Evolutionary conservation across 768 basidiomycete genomes (phyloP), one percentile per base, ranked within the genome.

Genomic region (Pulveroboletus frians): DNA sequence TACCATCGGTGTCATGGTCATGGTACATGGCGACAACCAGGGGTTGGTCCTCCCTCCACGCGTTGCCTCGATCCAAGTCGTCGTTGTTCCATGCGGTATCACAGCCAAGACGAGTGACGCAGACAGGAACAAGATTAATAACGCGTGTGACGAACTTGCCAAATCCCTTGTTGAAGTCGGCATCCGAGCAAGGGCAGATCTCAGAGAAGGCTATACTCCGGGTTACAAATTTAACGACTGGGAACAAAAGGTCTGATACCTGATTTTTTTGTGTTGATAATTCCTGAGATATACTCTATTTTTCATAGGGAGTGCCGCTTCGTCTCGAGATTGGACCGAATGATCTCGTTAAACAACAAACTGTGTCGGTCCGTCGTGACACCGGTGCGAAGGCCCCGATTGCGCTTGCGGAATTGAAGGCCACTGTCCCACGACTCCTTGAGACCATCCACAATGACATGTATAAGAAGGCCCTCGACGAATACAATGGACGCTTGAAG

Each of bases 181-280:
- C 39, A 68, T 98, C 54, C 76, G 88, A 54, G 89, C 90, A 30
- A 91, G 85, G 69, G 91, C 91, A 2, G 96, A 99, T 73, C 73
- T 93, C 53, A 75, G 95, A 51, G 96, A 98, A 4, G 92, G 89
- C 8, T 96, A 98, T 69, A 98, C 95, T 27, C 96, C 96, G 9
- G 96, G 96, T 27, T 98, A 87, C 75, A 99, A 99, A 73, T 99
- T 96, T 76, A 96, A 97, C 65, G 92, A 98, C 62, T 97, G 95
- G 93, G 96, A 99, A 74, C 87, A 97, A 71, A 91, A 95, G 82
- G 92, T 88, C 52, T 40, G 70, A 51, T 48, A 11, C 37, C 43
- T 45, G 36, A 26, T 4, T 30, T 23, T 27, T 20, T 17, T 15
- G 23, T 31, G 54, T 14, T 51, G 34, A 40, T 36, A 10, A 8